These are phyloP conservation scores for Cucurbitaria berberidis DNA, from an alignment of 2,329 filamentous ascomycete species.

Conservation along the genomic window DNA sequence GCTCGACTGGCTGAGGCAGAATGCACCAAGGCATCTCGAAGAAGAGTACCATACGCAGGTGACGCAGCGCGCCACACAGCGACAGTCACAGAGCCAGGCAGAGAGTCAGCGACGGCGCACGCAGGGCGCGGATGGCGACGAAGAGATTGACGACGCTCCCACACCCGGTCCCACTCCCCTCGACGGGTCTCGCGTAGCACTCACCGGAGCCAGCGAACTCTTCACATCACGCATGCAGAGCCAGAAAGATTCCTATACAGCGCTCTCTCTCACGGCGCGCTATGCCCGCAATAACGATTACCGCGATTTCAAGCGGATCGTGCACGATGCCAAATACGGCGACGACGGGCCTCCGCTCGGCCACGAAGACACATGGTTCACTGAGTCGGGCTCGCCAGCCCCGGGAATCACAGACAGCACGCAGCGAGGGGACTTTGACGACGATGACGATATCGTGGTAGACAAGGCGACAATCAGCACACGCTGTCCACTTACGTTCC, in stretches of 20 bases:
- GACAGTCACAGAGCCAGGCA: slow-evolving; percentile 34
- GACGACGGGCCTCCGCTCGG: slow-evolving; percentile 61
- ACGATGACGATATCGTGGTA: slow-evolving; percentile 71
- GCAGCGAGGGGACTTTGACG: slow-evolving; percentile 50
- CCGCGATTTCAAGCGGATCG: slow-evolving; percentile 64
- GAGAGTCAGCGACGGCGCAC: slow-evolving; percentile 24
- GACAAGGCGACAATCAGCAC: slow-evolving; percentile 68
- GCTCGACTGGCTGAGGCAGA: slow-evolving; percentile 51
- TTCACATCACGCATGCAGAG: slow-evolving; percentile 49
- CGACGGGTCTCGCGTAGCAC: slow-evolving; percentile 40
- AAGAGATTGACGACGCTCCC: slow-evolving; percentile 45
- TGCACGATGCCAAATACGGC: slow-evolving; percentile 66
- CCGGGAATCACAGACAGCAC: slow-evolving; percentile 48
- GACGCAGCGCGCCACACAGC: slow-evolving; percentile 46
- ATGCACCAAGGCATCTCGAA: slow-evolving; percentile 40
- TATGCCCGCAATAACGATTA: slow-evolving; percentile 68
- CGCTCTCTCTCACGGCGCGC: slow-evolving; percentile 46
- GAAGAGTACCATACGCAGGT: slow-evolving; percentile 43
- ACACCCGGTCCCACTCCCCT: slow-evolving; percentile 48
- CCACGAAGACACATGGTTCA: slow-evolving; percentile 68
- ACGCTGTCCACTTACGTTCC: slow-evolving; percentile 72
- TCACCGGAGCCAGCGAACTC: slow-evolving; percentile 44
- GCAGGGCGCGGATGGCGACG: slow-evolving; percentile 19
- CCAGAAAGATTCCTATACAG: slow-evolving; percentile 54
- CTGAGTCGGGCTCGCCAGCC: slow-evolving; percentile 53